phyloP scores from a whole-genome alignment of 495 filamentous ascomycete species.

The Penicillium salamii region DNA sequence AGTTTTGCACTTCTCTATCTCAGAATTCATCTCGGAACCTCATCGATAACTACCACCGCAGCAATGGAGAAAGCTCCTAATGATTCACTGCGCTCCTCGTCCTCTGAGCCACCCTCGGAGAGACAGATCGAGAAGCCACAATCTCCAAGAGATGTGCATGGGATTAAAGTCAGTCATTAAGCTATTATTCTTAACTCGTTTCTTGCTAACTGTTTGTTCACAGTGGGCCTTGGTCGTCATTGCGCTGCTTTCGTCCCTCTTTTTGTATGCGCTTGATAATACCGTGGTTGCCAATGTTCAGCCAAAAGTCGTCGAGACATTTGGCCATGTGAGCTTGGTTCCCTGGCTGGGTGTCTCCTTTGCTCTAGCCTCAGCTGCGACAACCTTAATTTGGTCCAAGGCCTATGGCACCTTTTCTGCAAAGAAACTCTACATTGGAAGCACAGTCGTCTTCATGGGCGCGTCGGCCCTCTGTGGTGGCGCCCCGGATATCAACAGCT shows the following conservation, averaged over 20 bases:
- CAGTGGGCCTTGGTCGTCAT: conserved; percentile 31
- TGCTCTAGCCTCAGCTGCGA: conserved; percentile 12
- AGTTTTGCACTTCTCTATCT: not conserved
- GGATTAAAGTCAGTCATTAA: not conserved
- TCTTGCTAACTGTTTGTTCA: not conserved
- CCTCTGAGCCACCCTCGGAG: not conserved
- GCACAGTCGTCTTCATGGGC: conserved; percentile 27
- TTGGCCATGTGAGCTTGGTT: conserved; percentile 20
- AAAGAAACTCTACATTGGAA: conserved; percentile 29
- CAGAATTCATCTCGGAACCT: too few relatives aligned
- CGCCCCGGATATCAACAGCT: conserved; percentile 25
- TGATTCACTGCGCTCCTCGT: not conserved
- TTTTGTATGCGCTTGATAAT: conserved; percentile 38
- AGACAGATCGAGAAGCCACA: not conserved
- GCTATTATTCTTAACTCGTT: not conserved
- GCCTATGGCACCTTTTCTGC: conserved; percentile 21
- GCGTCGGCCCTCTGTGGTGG: conserved; percentile 34
- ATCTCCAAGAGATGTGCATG: not conserved
- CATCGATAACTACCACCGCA: too few relatives aligned
- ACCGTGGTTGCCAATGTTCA: conserved; percentile 44
- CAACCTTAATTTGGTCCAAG: conserved; percentile 7
- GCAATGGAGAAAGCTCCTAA: not conserved
- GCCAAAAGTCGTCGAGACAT: conserved; percentile 18
- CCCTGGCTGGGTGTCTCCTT: conserved; percentile 26
- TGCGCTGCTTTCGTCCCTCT: conserved; percentile 18